These are phyloP conservation scores for Volvariella surrecta DNA, from an alignment of 1,284 basidiomycete genomes.

Conservation along the genomic window DNA sequence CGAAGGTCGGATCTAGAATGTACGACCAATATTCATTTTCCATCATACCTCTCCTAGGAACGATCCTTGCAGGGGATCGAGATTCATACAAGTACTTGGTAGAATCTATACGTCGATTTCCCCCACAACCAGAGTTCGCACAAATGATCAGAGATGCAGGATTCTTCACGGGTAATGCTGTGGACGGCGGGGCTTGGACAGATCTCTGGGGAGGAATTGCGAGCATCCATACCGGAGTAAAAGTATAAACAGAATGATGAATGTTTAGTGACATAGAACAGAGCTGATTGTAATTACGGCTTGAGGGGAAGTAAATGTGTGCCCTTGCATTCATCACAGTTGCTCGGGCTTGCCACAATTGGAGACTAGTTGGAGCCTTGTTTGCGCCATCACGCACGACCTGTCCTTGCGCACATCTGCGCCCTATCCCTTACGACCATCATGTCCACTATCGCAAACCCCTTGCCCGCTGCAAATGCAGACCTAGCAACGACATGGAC, in stretches of 20 bases:
- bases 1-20: too few species aligned
- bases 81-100: slow-evolving; percentile 97
- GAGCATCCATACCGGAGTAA: slow-evolving; percentile 80
- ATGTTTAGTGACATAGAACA: slow-evolving; percentile 1
- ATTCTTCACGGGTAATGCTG: slow-evolving; percentile 72
- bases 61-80: slow-evolving; percentile 92
- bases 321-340: background rate
- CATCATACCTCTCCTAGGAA: slow-evolving; percentile 90
- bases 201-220: slow-evolving; percentile 86
- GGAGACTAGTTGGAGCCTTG: too few species aligned
- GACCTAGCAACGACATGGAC: slow-evolving; percentile 83
- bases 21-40: slow-evolving; percentile 98
- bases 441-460: background rate
- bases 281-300: background rate
- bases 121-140: slow-evolving; percentile 85
- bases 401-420: background rate
- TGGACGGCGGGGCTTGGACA: slow-evolving; percentile 83
- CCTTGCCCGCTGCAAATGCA: slow-evolving; percentile 52
- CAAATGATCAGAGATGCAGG: slow-evolving; percentile 85
- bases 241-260: slow-evolving; percentile 38
- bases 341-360: too few species aligned
- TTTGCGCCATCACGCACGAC: background rate
- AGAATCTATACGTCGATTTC: slow-evolving; percentile 95
- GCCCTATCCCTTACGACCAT: background rate
- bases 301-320: too few species aligned